Evolutionary conservation across 2,329 filamentous ascomycete genomes (phyloP), one percentile per base, ranked within the genome.

Genomic region (Bipolaris sorokiniana): DNA sequence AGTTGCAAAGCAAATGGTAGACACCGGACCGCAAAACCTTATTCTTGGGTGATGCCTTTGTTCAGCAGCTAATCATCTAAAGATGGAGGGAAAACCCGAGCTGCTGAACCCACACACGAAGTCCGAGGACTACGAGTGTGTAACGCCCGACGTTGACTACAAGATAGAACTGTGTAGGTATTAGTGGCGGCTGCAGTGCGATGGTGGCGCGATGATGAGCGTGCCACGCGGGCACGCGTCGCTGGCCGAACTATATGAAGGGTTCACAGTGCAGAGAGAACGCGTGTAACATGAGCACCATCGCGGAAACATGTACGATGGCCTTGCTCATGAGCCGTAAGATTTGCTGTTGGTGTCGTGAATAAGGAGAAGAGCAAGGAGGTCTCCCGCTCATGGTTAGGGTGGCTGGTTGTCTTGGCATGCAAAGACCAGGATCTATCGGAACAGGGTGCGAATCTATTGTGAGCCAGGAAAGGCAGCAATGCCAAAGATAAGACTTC

Each of bases 31-130:
- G 18, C 45, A 50, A 51, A 44, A 58, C 57, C 49, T 73, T 68
- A 23, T 52, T 76, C 55, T 76, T 23, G 73, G 71, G 69, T 62
- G 62, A 61, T 69, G 73, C 73, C 73, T 76, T 76, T 76, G 71
- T 65, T 55, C 69, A 74, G 58, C 65, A 72, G 65, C 64, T 64
- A 73, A 67, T 38, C 62, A 69, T 63, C 68, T 22, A 48, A 48
- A 61, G 62, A 65, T 64, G 62, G 54, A 55, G 62, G 58, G 58
- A 47, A n/a, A 46, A 10, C 47, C 64, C 65, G 52, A 58, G 62
- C 64, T 70, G 66, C 56, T 70, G 64, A 63, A 73, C 70, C 73
- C 72, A 71, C 66, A 66, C 48, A 60, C 61, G 64, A 62, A 54
- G 63, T 68, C 63, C 57, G 48, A 46, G 47, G 63, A 73, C 66